These are phyloP conservation scores for Globisporangium abappressorium DNA, from an alignment of 352 stramenopile species.

Conservation along the genomic window DNA sequence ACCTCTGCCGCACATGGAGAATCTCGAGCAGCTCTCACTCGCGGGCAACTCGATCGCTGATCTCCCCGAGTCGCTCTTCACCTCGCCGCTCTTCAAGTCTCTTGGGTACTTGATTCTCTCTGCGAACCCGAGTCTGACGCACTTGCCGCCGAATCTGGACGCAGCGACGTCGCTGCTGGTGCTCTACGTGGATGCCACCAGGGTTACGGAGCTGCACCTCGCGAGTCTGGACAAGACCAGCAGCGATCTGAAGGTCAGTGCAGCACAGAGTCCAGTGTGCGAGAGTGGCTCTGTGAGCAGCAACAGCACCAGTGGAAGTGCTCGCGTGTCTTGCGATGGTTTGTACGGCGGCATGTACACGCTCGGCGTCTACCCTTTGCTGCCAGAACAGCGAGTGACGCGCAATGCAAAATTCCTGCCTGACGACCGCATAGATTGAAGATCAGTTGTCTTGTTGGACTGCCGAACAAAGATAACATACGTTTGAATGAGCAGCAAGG, in stretches of 20 bases:
- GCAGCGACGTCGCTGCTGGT: not conserved
- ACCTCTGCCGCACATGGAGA: not conserved
- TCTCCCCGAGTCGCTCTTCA: conserved; percentile 3
- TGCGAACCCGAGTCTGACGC: not conserved
- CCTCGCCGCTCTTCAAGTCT: not conserved
- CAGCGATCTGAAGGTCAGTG: conserved; percentile 6
- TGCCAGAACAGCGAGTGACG: conserved; percentile 1
- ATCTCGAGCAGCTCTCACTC: conserved; percentile 7
- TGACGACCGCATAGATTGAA: not conserved
- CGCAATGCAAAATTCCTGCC: not conserved
- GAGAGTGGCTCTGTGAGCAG: not conserved
- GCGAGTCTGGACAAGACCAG: not conserved
- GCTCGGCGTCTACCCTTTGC: conserved; percentile 4
- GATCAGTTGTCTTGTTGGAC: not conserved
- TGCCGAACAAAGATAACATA: not conserved
- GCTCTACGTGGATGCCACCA: conserved; percentile 9
- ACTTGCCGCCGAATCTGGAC: conserved; percentile 2
- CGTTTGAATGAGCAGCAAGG: not conserved
- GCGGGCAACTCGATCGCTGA: conserved; percentile 6
- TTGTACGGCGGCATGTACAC: conserved; percentile 14
- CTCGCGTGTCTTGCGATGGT: conserved; percentile 1
- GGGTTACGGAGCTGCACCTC: not conserved
- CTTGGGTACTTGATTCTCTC: conserved; percentile 7
- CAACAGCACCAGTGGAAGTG: not conserved
- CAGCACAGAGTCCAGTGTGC: conserved; percentile 11